Base-by-base conservation (phyloP, 495 filamentous ascomycete species). In the Evansstolkia leycettana region DNA sequence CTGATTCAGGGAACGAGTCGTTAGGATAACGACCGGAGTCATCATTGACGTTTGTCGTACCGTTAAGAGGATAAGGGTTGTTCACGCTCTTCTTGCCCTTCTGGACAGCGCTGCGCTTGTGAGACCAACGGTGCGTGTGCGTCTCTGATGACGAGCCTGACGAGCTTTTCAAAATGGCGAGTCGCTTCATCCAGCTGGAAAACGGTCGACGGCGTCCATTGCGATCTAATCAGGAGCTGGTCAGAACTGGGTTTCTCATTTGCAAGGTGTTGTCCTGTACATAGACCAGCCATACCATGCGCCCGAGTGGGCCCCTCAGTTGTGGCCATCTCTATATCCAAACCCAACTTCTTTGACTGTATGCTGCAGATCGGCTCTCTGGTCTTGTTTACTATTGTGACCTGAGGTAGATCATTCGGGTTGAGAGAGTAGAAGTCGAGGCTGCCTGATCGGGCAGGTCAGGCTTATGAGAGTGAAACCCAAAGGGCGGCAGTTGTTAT, bases 101-200 rank as follows among this genome's bases (percentile, higher is more conserved):
- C 19, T 55, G 41, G 26, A 43, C 45, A 38, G 60, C 37, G 37
- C 52, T 44, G 37, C 72, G 70, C 50, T 72, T 78, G 39, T 68
- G 52, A 2, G 66, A 58, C 52, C 58, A 63, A 11, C 59, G 55
- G 33, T 51, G 58, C n/a, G 64, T 50, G n/a, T 51, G 50, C 5
- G 69, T 60, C 4, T 73, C 70, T 18, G 71, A 64, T 18, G 32
- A 42, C 52, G 69, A 70, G 40, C 57, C 69, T n/a, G 65, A 33
- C 51, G 69, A 70, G 40, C 57, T 69, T 55, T 89, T 94, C 42
- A 94, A 72, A 51, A 76, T 90, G 19, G 86, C 78, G 17, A 98
- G 73, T 41, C 88, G 86, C 68, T 89, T 94, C 76, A 98, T 84
- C 80, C 88, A 87, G 28, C 74, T 80, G 15, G 88, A 76, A 56